These are phyloP conservation scores for Glarea lozoyensis DNA, from an alignment of 495 filamentous ascomycete species.

Conservation along the genomic window DNA sequence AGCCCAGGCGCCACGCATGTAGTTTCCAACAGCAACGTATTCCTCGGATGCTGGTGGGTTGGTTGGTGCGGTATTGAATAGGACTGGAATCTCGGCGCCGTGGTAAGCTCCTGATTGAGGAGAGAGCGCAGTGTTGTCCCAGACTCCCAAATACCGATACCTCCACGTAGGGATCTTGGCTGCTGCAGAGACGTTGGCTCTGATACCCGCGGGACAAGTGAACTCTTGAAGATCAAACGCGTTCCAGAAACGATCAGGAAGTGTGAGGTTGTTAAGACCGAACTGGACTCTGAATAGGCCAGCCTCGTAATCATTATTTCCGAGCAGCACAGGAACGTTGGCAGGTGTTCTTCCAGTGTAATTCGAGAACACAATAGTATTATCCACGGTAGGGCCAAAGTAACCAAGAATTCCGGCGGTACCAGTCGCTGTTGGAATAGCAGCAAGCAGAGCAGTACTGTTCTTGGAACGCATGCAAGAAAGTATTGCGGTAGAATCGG, in stretches of 20 bases:
- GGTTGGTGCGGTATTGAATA: conserved; percentile 22
- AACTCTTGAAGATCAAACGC: conserved; percentile 27
- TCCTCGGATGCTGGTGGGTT: background rate
- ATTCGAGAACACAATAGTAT: conserved; percentile 42
- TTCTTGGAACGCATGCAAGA: conserved; percentile 37
- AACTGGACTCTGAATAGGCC: conserved; percentile 28
- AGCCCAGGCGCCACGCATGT: conserved; percentile 34
- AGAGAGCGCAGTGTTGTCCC: conserved; percentile 30
- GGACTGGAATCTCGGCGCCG: conserved; percentile 23
- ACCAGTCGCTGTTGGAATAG: conserved; percentile 24
- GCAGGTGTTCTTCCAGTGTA: conserved; percentile 28
- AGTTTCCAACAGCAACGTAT: conserved; percentile 23
- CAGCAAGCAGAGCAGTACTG: conserved; percentile 23
- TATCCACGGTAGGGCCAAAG: conserved; percentile 41
- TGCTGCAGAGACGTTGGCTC: conserved; percentile 22
- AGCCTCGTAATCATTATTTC: conserved; percentile 37
- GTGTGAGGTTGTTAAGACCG: conserved; percentile 12
- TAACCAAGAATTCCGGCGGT: conserved; percentile 22
- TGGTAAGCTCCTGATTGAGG: conserved; percentile 38
- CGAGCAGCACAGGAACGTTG: conserved; percentile 32
- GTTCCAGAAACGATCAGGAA: conserved; percentile 22
- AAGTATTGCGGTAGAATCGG: conserved; percentile 28
- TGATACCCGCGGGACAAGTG: conserved; percentile 31
- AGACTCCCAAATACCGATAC: conserved; percentile 41
- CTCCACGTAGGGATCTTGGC: conserved; percentile 36